A percentile compares a stretch with the other conserved stretches of the same genome.
Conservation (phyloP, 257 asterid species). For the Solanum paucissectum region DNA sequence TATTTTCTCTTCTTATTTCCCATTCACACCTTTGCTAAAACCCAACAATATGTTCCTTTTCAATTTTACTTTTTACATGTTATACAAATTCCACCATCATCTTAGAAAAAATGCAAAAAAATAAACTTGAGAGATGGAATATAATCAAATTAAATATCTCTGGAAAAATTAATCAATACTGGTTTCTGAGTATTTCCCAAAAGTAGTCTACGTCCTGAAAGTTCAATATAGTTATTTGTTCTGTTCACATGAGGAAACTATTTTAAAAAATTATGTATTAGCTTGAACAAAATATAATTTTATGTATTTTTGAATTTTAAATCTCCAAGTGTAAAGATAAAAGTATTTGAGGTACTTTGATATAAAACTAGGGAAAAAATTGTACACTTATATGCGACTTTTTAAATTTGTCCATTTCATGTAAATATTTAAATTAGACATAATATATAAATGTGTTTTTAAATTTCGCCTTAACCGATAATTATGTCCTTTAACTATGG, state of each 20-base stretch:
- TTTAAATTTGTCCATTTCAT: not conserved
- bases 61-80: not conserved
- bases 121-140: not conserved
- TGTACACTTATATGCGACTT: too few species aligned
- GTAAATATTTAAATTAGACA: not conserved
- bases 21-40: too few species aligned
- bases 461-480: too few species aligned
- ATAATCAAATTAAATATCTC: not conserved
- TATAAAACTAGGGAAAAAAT: not conserved
- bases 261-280: not conserved
- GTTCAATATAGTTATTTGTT: not conserved
- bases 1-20: too few species aligned
- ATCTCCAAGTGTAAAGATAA: not conserved
- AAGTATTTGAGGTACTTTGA: not conserved
- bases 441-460: too few species aligned
- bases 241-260: not conserved
- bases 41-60: too few species aligned
- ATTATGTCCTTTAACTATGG: too few species aligned
- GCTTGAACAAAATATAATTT: not conserved
- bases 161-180: not conserved
- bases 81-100: not conserved
- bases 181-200: not conserved
- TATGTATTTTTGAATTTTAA: not conserved
- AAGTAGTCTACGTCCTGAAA: not conserved
- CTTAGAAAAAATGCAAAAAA: not conserved